These are phyloP conservation scores for Sparassis latifolia DNA, from an alignment of 1,284 basidiomycete genomes.

Conservation along the genomic window DNA sequence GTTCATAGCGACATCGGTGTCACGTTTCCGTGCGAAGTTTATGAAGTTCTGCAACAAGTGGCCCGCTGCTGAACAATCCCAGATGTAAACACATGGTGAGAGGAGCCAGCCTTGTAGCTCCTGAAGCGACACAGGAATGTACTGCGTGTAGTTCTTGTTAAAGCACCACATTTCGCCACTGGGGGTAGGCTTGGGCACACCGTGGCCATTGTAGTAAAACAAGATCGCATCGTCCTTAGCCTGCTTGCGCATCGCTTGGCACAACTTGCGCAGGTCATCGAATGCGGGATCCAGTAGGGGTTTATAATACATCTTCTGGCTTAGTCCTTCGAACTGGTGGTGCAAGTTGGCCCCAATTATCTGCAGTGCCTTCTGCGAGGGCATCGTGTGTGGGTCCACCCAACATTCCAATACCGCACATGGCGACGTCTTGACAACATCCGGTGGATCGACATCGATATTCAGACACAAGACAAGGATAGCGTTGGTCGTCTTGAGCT, in stretches of 20 bases:
- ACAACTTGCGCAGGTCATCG: constrained; percentile 91
- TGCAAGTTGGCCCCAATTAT: constrained; percentile 89
- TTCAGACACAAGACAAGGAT: constrained; percentile 95
- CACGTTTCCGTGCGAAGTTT: constrained; percentile 79
- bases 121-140: constrained; percentile 93
- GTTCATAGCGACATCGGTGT: constrained; percentile 65
- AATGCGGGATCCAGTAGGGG: constrained; percentile 92
- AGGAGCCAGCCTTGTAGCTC: constrained; percentile 91
- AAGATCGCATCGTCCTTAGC: constrained; percentile 93
- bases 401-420: constrained; percentile 95
- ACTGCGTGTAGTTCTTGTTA: constrained; percentile 96
- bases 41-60: constrained; percentile 92
- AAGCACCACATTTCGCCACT: constrained; percentile 99
- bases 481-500: constrained; percentile 87
- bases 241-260: constrained; percentile 77
- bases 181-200: constrained; percentile 93
- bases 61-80: constrained; percentile 97
- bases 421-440: constrained; percentile 95
- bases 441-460: constrained; percentile 96
- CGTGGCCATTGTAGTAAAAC: constrained; percentile 99
- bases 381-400: constrained; percentile 92
- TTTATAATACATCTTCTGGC: constrained; percentile 87
- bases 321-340: constrained; percentile 94
- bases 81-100: constrained; percentile 95
- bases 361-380: constrained; percentile 83